phyloP scores from a whole-genome alignment of 1,139 yeast genomes.

The Geotrichum carabidarum region DNA sequence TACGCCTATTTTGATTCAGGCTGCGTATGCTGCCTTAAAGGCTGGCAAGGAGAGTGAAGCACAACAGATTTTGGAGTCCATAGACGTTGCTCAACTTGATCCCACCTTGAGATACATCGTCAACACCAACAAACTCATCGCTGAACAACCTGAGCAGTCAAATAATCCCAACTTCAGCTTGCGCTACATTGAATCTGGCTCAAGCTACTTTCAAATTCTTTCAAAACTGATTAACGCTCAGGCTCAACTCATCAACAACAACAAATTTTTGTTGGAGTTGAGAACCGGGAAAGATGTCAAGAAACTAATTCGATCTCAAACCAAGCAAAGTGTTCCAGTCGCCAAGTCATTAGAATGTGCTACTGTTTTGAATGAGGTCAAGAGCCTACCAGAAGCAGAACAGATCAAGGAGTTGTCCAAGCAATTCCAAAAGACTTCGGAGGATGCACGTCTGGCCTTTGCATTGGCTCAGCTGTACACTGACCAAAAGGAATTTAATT shows the following conservation, averaged over 20 bases:
- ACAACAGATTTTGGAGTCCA: constrained; percentile 37
- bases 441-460: constrained; percentile 26
- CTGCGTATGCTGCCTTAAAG: constrained; percentile 57
- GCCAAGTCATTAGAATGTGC: constrained; percentile 17
- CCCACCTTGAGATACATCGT: constrained; percentile 20
- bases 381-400: constrained; percentile 12
- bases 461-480: constrained; percentile 46
- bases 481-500: constrained; percentile 35
- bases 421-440: constrained; percentile 22
- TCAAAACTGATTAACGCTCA: constrained; percentile 25
- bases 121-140: constrained; percentile 20
- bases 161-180: constrained; percentile 29
- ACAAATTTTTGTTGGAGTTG: constrained; percentile 29
- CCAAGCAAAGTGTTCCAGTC: constrained; percentile 5
- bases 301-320: constrained; percentile 18
- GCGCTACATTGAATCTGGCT: constrained; percentile 26
- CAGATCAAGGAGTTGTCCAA: constrained; percentile 20
- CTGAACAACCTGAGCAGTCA: constrained; percentile 18
- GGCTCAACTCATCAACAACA: constrained; percentile 24
- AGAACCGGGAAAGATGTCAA: constrained; percentile 27
- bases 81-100: constrained; percentile 23
- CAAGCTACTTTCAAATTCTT: constrained; percentile 18
- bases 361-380: constrained; percentile 15
- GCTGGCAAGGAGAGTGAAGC: constrained; percentile 47
- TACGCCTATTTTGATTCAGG: constrained; percentile 63